These are phyloP conservation scores for Magnaporthales sp. DNA, from an alignment of 2,329 filamentous ascomycete genomes.

Conservation along the genomic window DNA sequence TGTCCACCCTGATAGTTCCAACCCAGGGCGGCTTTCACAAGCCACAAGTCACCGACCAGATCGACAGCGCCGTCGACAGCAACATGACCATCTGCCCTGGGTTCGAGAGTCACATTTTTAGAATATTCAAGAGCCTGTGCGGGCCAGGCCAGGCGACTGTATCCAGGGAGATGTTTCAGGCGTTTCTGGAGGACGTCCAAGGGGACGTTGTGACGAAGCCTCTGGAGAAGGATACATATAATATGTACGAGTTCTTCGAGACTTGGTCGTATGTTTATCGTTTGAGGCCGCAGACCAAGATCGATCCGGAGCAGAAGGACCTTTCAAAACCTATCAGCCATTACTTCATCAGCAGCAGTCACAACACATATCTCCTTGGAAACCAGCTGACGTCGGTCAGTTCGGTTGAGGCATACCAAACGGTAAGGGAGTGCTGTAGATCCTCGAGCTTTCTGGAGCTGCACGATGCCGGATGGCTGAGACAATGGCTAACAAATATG, in stretches of 20 bases:
- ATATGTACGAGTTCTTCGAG: constrained; percentile 40
- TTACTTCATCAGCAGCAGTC: constrained; percentile 91
- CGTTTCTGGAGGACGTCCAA: constrained; percentile 43
- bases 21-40: constrained; percentile 17
- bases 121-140: constrained; percentile 37
- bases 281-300: constrained; percentile 26
- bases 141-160: constrained; percentile 23
- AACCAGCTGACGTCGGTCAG: constrained; percentile 76
- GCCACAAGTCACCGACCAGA: constrained; percentile 12
- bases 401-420: constrained; percentile 69
- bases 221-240: constrained; percentile 32
- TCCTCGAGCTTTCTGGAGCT: neutral
- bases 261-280: constrained; percentile 34
- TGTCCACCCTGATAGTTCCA: constrained; percentile 21
- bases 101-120: constrained; percentile 34
- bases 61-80: constrained; percentile 8
- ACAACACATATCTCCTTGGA: constrained; percentile 87
- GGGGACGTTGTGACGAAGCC: constrained; percentile 29
- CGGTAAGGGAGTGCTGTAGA: constrained; percentile 33
- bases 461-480: too few species aligned
- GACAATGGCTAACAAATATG: neutral
- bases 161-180: constrained; percentile 29
- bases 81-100: constrained; percentile 10
- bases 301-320: constrained; percentile 37
- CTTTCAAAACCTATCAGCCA: constrained; percentile 65